These are phyloP conservation scores for Mycena alexandri DNA, from an alignment of 768 basidiomycete genomes.

Conservation along the genomic window DNA sequence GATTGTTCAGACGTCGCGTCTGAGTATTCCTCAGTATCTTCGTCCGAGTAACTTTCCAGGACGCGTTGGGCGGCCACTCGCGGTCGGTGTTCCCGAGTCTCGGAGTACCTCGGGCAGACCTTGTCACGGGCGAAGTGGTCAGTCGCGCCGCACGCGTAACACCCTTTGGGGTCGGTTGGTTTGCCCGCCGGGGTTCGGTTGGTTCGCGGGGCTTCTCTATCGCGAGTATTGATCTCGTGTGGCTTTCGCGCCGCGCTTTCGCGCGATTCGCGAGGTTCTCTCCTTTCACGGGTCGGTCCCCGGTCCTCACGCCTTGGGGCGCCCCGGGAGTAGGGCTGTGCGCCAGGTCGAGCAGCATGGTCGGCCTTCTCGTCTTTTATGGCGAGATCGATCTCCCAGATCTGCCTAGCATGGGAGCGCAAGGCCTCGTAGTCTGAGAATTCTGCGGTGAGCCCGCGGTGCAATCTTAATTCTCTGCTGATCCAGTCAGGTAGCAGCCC, in stretches of 20 bases:
- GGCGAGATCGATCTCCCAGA: conserved; percentile 1
- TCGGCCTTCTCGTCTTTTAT: background rate
- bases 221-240: too few species aligned
- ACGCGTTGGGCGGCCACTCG: conserved; percentile 9
- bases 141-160: background rate
- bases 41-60: conserved; percentile 9
- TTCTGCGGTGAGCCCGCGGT: conserved; percentile 2
- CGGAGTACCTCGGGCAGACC: background rate
- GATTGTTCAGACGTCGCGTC: background rate
- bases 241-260: too few species aligned
- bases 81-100: background rate
- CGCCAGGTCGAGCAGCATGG: background rate
- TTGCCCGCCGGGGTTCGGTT: too few species aligned
- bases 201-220: too few species aligned
- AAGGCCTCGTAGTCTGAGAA: background rate
- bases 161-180: background rate
- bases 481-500: background rate
- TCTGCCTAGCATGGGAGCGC: background rate
- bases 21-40: background rate
- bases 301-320: background rate
- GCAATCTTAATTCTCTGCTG: background rate
- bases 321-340: background rate
- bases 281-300: background rate
- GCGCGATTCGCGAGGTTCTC: too few species aligned
- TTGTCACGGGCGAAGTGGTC: conserved; percentile 15